Conservation (phyloP, 2,329 filamentous ascomycete genomes). For the Arthroderma uncinatum region DNA sequence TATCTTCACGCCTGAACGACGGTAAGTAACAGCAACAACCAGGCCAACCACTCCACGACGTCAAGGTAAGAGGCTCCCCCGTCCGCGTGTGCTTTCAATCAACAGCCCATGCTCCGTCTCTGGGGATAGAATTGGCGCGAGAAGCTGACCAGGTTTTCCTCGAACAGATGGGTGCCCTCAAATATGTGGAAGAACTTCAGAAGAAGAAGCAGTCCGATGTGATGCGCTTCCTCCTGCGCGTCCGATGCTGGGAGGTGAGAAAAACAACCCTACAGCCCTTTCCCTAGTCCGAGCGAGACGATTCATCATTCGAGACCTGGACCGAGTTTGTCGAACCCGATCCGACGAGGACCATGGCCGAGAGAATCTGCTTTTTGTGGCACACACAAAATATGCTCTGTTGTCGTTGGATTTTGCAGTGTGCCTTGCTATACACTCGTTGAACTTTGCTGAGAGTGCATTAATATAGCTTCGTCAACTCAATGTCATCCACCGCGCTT, state of each 20-base stretch:
- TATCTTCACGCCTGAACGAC: conserved; percentile 22
- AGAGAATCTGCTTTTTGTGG: conserved; percentile 13
- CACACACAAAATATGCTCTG: conserved; percentile 10
- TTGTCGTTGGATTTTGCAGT: conserved; percentile 36
- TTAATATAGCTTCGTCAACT: conserved; percentile 99
- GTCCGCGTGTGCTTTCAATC: neutral
- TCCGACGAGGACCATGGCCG: conserved; percentile 7
- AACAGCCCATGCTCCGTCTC: neutral
- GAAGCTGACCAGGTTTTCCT: conserved; percentile 11
- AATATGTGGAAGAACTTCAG: conserved; percentile 99
- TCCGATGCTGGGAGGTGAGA: conserved; percentile 96
- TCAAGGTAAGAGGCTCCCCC: conserved; percentile 30
- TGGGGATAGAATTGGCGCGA: neutral
- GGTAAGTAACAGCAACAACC: conserved; percentile 33
- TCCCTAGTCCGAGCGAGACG: neutral
- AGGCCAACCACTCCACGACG: conserved; percentile 34
- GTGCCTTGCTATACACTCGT: conserved; percentile 90
- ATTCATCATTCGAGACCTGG: conserved; percentile 2
- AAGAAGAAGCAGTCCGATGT: conserved; percentile 99
- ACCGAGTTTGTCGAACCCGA: conserved; percentile 15
- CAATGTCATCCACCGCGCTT: conserved; percentile 98
- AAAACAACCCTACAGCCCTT: conserved; percentile 9
- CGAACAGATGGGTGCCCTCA: conserved; percentile 90
- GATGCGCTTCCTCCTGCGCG: conserved; percentile 98
- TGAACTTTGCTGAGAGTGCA: conserved; percentile 99